These are phyloP conservation scores for Teratosphaeria gauchensis DNA, from an alignment of 2,329 filamentous ascomycete genomes.

Conservation along the genomic window DNA sequence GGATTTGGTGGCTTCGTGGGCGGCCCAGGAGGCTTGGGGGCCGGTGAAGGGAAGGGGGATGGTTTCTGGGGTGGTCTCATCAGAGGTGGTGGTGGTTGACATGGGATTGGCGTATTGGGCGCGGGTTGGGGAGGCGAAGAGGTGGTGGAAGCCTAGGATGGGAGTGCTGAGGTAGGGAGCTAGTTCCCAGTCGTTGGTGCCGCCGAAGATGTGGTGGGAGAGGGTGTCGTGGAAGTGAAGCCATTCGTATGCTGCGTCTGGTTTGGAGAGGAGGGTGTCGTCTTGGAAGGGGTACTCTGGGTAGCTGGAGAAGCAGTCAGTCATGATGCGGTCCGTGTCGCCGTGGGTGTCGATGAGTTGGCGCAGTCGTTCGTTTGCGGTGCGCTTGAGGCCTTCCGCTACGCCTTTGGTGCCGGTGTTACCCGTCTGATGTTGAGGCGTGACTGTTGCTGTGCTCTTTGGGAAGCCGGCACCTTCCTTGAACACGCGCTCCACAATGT, in stretches of 20 bases:
- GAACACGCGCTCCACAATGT: conserved; percentile 70
- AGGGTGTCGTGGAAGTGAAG: conserved; percentile 84
- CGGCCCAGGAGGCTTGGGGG: conserved; percentile 69
- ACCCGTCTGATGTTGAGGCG: conserved; percentile 8
- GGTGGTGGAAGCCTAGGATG: conserved; percentile 77
- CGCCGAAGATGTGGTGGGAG: conserved; percentile 60
- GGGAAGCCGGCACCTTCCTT: conserved; percentile 70
- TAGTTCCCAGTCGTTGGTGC: conserved; percentile 89
- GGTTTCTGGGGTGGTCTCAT: conserved; percentile 19
- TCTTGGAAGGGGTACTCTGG: conserved; percentile 86
- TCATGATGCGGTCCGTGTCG: conserved; percentile 67
- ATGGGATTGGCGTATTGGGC: conserved; percentile 36
- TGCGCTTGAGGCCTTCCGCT: conserved; percentile 61
- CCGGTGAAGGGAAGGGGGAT: conserved; percentile 63
- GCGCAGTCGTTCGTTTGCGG: conserved; percentile 59
- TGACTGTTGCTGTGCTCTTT: conserved; percentile 35
- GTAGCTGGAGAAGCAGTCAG: conserved; percentile 78
- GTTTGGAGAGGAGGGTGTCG: conserved; percentile 82
- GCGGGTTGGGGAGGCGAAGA: conserved; percentile 68
- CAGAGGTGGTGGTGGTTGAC: conserved; percentile 35
- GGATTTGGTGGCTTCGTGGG: conserved; percentile 69
- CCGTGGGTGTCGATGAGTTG: conserved; percentile 73
- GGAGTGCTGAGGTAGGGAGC: conserved; percentile 78
- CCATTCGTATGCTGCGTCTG: conserved; percentile 83
- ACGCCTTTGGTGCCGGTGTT: conserved; percentile 47